These are phyloP conservation scores for Cyphellophora attinorum DNA, from an alignment of 2,329 filamentous ascomycete genomes.

Conservation along the genomic window DNA sequence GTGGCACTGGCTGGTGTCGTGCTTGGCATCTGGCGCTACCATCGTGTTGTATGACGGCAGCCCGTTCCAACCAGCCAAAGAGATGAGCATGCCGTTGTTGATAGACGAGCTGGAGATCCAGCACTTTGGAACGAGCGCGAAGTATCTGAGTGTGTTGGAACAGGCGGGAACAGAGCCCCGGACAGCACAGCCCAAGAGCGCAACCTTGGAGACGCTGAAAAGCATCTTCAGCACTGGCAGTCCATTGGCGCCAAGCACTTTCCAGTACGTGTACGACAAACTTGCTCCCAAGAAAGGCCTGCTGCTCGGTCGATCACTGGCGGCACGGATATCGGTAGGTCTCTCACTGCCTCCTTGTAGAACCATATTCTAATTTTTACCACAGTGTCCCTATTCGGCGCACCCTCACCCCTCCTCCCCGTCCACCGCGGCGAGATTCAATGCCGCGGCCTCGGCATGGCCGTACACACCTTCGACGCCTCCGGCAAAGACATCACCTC, in stretches of 20 bases:
- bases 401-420: constrained; percentile 66
- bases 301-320: constrained; percentile 92
- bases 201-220: constrained; percentile 46
- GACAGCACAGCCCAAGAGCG: constrained; percentile 34
- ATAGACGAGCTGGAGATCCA: constrained; percentile 75
- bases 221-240: constrained; percentile 93
- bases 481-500: constrained; percentile 49
- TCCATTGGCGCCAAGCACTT: constrained; percentile 84
- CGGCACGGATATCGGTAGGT: constrained; percentile 87
- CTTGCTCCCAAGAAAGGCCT: constrained; percentile 59
- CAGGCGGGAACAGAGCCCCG: constrained; percentile 59
- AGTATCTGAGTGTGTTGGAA: constrained; percentile 85
- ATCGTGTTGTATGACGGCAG: constrained; percentile 87
- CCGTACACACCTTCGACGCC: constrained; percentile 44
- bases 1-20: constrained; percentile 95
- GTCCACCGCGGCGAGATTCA: constrained; percentile 68
- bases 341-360: too few relatives aligned
- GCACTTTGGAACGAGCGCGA: constrained; percentile 90
- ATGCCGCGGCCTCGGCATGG: constrained; percentile 69
- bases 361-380: too few relatives aligned
- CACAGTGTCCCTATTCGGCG: constrained; percentile 90
- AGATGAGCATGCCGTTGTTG: constrained; percentile 72
- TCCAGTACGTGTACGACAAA: constrained; percentile 75
- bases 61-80: constrained; percentile 70
- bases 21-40: constrained; percentile 71